Evolutionary conservation across 2,329 filamentous ascomycete genomes (phyloP), one percentile per base, ranked within the genome.

Genomic region (Penicillium sp.): DNA sequence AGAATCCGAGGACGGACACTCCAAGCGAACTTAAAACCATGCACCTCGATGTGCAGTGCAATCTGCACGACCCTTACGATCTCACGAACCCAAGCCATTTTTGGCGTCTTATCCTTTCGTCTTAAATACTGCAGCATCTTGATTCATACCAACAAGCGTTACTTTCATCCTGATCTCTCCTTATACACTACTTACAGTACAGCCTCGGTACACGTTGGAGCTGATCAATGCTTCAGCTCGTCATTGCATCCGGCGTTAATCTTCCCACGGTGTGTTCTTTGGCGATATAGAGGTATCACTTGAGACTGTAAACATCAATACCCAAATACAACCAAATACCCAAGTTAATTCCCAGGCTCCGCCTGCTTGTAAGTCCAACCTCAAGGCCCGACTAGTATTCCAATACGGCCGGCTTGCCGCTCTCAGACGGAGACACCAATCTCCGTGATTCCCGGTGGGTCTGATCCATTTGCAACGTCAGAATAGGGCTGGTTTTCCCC

Each of bases 21-120:
- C 62, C 36, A 72, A 72, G 56, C 64, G 58, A 53, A 71, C 63
- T 8, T 69, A 58, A 67, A 21, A 18, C 18, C 29, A 9, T 31
- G 22, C 27, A 38, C 18, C 8, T n/a, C 42, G 43, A 29, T 29
- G 39, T 29, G 47, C 21, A 27, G 34, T 34, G 34, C 32, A 13
- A 40, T 38, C 8, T 13, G 42, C 29, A 58, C 29, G 49, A 56
- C 31, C 11, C 40, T 57, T 27, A 61, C 32, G 59, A 61, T 16
- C 44, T 47, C 49, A 61, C 21, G 57, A 57, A 36, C 18, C 14
- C 16, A 29, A 36, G 4, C 4, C n/a, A 29, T 18, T 34, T 18
- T 34, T 27, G 10, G 2, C 24, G 45, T 44, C 34, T 48, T 22
- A 4, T 16, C 8, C 5, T 43, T 18, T 29, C 22, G 32, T 49